Percentiles rank a stretch among this genome's conserved stretches.
phyloP scores from a whole-genome alignment of 2,329 filamentous ascomycete genomes.

The Mycosphaerella sp. region DNA sequence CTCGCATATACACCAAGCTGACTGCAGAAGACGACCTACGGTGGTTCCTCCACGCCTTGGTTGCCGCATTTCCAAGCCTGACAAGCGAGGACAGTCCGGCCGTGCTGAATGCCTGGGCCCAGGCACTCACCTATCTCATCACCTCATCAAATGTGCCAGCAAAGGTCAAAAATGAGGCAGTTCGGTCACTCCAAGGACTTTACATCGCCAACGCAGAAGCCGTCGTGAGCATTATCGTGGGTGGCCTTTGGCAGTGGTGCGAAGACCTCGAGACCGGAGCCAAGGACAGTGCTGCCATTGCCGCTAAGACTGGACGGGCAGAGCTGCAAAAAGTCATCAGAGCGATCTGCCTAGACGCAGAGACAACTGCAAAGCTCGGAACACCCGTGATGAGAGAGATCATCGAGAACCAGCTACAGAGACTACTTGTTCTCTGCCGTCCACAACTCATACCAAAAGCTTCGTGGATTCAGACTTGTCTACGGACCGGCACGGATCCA shows the following conservation, averaged over 20 bases:
- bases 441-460: slow-evolving; percentile 68
- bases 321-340: slow-evolving; percentile 58
- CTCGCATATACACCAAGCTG: slow-evolving; percentile 77
- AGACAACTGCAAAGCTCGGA: slow-evolving; percentile 45
- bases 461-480: slow-evolving; percentile 84
- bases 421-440: slow-evolving; percentile 70
- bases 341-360: slow-evolving; percentile 56
- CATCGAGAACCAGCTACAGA: slow-evolving; percentile 66
- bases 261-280: slow-evolving; percentile 61
- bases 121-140: slow-evolving; percentile 74
- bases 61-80: slow-evolving; percentile 46
- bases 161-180: slow-evolving; percentile 58
- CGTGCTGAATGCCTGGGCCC: slow-evolving; percentile 57
- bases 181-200: slow-evolving; percentile 54
- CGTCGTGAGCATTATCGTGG: slow-evolving; percentile 54
- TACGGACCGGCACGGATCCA: slow-evolving; percentile 75
- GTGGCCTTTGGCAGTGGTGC: slow-evolving; percentile 76
- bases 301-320: slow-evolving; percentile 58
- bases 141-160: slow-evolving; percentile 57
- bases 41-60: slow-evolving; percentile 69
- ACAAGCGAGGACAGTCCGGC: slow-evolving; percentile 34
- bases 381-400: slow-evolving; percentile 43
- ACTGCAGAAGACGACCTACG: slow-evolving; percentile 65
- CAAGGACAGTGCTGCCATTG: slow-evolving; percentile 66
- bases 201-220: slow-evolving; percentile 56